Evolutionary conservation across 176 grass and related monocot genomes (phyloP).

Genomic region (sorghum (Sorghum bicolor)): Sorghum_bicolor_NCBIv3 NC_012876.2:5837501-5838000

Average conservation of each 20-base stretch:
- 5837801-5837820: background rate
- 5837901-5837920: background rate
- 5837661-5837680: background rate
- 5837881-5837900: background rate
- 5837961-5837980: background rate
- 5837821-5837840: background rate
- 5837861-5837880: background rate
- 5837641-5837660: too few species aligned
- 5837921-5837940: background rate
- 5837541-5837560: too few species aligned
- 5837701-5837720: too few species aligned
- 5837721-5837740: background rate
- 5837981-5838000: constrained; percentile 69
- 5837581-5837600: too few species aligned
- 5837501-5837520: too few species aligned
- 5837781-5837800: background rate
- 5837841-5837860: background rate
- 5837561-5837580: too few species aligned
- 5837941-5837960: background rate
- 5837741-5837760: background rate
- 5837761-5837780: background rate
- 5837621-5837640: too few species aligned
- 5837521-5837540: too few species aligned
- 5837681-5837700: too few species aligned
- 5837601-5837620: too few species aligned